phyloP scores from a whole-genome alignment of 257 asterid genomes.

The Paraleonurus japonicus region DNA sequence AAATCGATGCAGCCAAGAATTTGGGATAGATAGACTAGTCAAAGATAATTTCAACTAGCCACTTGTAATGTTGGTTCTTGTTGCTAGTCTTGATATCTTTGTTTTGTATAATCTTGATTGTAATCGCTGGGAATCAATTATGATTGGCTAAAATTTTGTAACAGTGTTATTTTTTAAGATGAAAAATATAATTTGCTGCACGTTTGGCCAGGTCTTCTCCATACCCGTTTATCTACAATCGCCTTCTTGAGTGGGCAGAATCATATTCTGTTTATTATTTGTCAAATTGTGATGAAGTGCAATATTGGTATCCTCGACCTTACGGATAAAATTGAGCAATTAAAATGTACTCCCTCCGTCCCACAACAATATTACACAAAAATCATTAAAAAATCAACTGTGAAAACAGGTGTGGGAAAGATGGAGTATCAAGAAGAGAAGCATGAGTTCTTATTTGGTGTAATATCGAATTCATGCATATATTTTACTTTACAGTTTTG shows the following conservation, averaged over 20 bases:
- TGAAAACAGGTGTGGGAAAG: too few species aligned
- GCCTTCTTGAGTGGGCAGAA: not conserved
- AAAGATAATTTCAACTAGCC: not conserved
- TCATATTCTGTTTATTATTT: not conserved
- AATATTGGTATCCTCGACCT: too few species aligned
- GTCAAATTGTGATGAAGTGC: too few species aligned
- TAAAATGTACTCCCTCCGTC: not conserved
- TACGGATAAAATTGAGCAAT: not conserved
- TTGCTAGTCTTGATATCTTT: not conserved
- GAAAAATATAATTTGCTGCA: not conserved
- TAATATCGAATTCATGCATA: not conserved
- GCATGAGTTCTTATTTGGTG: not conserved
- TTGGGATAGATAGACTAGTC: slow-evolving; percentile 18
- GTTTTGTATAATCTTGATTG: not conserved
- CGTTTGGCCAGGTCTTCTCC: not conserved
- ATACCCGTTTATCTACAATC: not conserved
- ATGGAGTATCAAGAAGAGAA: too few species aligned
- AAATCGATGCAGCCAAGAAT: slow-evolving; percentile 46
- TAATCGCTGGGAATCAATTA: slow-evolving; percentile 15
- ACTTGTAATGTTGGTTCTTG: not conserved
- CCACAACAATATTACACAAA: too few species aligned
- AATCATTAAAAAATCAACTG: too few species aligned
- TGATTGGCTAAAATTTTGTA: slow-evolving; percentile 24
- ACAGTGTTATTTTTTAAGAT: not conserved
- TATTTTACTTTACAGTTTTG: too few species aligned